Base-by-base conservation (phyloP, 1,284 basidiomycete genomes). In the Boletellus dicymbophilus region DNA sequence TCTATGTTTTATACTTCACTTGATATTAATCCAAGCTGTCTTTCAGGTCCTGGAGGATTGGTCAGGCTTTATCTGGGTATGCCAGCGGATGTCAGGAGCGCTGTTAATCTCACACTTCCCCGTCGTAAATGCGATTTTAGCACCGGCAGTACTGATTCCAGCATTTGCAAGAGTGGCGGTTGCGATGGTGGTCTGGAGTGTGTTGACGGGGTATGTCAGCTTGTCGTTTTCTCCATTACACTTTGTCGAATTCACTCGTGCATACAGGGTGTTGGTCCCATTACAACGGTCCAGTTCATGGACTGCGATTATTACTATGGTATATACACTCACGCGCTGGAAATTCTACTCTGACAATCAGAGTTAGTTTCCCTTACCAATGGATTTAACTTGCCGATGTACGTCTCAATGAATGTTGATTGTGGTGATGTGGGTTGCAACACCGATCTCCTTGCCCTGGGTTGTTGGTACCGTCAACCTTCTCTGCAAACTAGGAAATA, bases 181-280 rank as follows among this genome's bases (percentile, higher is more conserved):
- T 81, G 79, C 57, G 79, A 79, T 49, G 83, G 83, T 28, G 82
- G 82, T 33, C 71, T 85, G 7, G 56, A 68, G 9, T 85, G 83
- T 51, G 74, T 75, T 56, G 58, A 67, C 9, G 58, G 78, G 18
- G 81, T 81, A 58, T 55, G 67, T 44, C n/a, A n/a, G n/a, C 20
- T 37, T 38, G 1, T 18, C 4, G 3, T 36, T 34, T 2, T 13
- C n/a, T 28, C 26, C 26, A 12, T 18, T 15, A 27, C 34, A 31
- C 20, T 28, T 23, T 3, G 16, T 37, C n/a, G n/a, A 39, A 36
- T 26, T 46, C 31, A 58, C 44, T 3, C 30, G 11, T 45, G 31
- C 27, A 48, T 48, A 13, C 25, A 68, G 77, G 80, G 83, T 53
- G 77, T 83, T 8, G 80, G 82, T 26, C 84, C 84, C 46, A 81